These are phyloP conservation scores for Cladosporium sp. DNA, from an alignment of 2,329 filamentous ascomycete species.

Conservation along the genomic window DNA sequence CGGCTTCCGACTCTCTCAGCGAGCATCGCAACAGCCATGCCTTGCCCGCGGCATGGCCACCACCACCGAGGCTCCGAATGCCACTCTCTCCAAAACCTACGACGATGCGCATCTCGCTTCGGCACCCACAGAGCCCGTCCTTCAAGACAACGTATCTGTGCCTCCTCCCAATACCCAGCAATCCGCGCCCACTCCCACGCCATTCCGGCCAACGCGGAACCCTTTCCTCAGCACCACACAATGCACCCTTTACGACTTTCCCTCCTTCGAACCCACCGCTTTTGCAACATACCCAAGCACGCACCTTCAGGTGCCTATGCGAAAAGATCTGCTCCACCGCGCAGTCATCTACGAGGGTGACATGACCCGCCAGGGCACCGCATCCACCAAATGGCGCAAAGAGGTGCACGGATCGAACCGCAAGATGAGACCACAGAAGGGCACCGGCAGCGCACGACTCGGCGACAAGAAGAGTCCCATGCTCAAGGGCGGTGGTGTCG, in stretches of 20 bases:
- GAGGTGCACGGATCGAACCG: slow-evolving; percentile 77
- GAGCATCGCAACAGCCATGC: slow-evolving; percentile 14
- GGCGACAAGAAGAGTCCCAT: slow-evolving; percentile 79
- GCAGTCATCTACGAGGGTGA: slow-evolving; percentile 92
- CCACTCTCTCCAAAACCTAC: slow-evolving; percentile 30
- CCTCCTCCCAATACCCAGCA: slow-evolving; percentile 20
- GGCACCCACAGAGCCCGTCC: slow-evolving; percentile 19
- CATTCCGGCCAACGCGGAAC: slow-evolving; percentile 21
- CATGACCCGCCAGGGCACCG: slow-evolving; percentile 77
- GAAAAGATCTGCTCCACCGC: slow-evolving; percentile 85
- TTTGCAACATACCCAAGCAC: slow-evolving; percentile 73
- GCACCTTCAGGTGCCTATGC: slow-evolving; percentile 79
- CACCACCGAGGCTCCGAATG: slow-evolving; percentile 38
- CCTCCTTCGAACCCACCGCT: slow-evolving; percentile 72
- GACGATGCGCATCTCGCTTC: slow-evolving; percentile 32
- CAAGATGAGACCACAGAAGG: slow-evolving; percentile 85
- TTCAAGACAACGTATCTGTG: slow-evolving; percentile 16
- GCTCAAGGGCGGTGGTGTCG: slow-evolving; percentile 76
- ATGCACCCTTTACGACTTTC: slow-evolving; percentile 85
- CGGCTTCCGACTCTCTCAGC: slow-evolving; percentile 19
- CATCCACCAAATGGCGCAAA: slow-evolving; percentile 70
- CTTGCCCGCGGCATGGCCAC: slow-evolving; percentile 54
- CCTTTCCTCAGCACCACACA: slow-evolving; percentile 58
- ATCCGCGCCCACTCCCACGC: slow-evolving; percentile 12
- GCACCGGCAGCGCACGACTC: slow-evolving; percentile 69